Percentiles rank a stretch among this genome's conserved stretches.
Evolutionary conservation across 192 early-diverging fungal species (phyloP).

Genomic region (Pilobolus umbonatus): DNA sequence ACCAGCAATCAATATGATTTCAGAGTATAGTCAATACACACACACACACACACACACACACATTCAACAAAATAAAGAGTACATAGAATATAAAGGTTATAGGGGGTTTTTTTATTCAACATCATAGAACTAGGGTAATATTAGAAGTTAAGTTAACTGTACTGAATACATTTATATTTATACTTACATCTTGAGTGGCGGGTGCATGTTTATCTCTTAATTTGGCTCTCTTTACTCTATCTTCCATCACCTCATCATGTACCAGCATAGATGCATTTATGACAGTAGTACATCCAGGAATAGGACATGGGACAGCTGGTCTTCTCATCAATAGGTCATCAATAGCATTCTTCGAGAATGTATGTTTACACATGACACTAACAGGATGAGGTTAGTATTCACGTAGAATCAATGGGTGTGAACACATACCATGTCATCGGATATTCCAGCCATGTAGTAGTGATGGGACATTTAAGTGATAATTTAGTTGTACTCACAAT

Average conservation of each 20-base stretch:
- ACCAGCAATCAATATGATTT: constrained; percentile 13
- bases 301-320: constrained; percentile 15
- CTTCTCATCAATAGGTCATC: neutral
- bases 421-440: constrained; percentile 34
- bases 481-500: constrained; percentile 18
- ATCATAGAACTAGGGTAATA: constrained; percentile 10
- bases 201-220: neutral
- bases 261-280: constrained; percentile 1
- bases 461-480: constrained; percentile 28
- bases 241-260: neutral
- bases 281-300: constrained; percentile 19
- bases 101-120: constrained; percentile 7
- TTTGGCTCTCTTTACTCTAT: constrained; percentile 16
- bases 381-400: too few species aligned
- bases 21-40: neutral
- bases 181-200: neutral
- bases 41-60: too few species aligned
- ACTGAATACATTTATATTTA: neutral
- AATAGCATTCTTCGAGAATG: constrained; percentile 26
- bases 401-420: neutral
- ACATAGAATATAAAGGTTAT: neutral
- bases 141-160: neutral
- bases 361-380: constrained; percentile 27
- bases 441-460: constrained; percentile 25
- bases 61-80: neutral